Base-by-base conservation (phyloP, 305 asterid genomes). In the Solanum chacoense region DNA sequence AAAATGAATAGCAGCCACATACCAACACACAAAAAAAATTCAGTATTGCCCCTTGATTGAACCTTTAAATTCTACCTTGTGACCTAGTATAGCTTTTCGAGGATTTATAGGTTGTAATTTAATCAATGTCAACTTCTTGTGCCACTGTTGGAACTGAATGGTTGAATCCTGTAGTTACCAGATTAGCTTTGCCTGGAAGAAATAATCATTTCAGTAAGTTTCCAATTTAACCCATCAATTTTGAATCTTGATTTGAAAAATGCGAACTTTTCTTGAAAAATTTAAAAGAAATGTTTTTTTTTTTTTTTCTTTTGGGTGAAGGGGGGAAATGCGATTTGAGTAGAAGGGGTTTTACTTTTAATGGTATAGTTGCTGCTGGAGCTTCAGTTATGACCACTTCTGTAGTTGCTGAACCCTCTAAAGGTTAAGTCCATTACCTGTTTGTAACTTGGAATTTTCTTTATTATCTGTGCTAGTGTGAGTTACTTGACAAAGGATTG, bases 331-430 rank as follows among this genome's bases (percentile, higher is more conserved):
- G 98, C 80, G 93, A 92, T 83, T 84, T 96, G 94, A 93, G 92
- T 69, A 90, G 98, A 89, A 95, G 98, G 83, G 94, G 88, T 88
- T 91, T 97, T 88, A 91, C 94, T 75, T 74, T 95, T 55, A 96
- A 88, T 88, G 98, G 99, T 80, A 91, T 95, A 91, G 96, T 92
- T 81, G 94, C 96, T 83, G 94, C 95, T 80, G 99, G 98, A 87
- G 95, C 97, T 93, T 93, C 98, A 18, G 93, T 90, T 28, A 89
- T 93, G 91, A 91, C 96, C 85, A 88, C 98, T 73, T 92, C 97
- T 87, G 91, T 91, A 59, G 92, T 92, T 50, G 92, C 95, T 65
- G 92, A 93, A 73, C 92, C 98, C 29, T 90, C 95, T n/a, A 90
- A 92, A 89, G 89, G 95, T 86, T 71, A 69, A 42, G 14, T 50